Percentiles rank a stretch among this genome's conserved stretches.
These are phyloP conservation scores for Lactarius trivialis DNA, from an alignment of 768 basidiomycete species.

Conservation along the genomic window DNA sequence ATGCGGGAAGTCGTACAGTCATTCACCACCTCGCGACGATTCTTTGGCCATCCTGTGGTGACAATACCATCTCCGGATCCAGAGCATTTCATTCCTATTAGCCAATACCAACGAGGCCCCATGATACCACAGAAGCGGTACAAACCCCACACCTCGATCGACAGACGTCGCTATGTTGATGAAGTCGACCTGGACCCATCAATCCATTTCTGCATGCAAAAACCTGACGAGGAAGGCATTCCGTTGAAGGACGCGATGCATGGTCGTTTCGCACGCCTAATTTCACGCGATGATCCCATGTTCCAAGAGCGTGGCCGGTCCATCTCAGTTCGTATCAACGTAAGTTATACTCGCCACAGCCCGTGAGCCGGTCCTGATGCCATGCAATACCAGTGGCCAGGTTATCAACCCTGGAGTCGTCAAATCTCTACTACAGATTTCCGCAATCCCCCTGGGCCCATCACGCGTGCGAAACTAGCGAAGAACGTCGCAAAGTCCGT, in stretches of 20 bases:
- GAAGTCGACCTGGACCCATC: conserved; percentile 58
- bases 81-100: conserved; percentile 11
- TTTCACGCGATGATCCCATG: conserved; percentile 55
- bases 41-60: too few species aligned
- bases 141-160: conserved; percentile 70
- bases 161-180: conserved; percentile 69
- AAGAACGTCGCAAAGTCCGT: conserved; percentile 77
- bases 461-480: conserved; percentile 68
- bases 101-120: conserved; percentile 27
- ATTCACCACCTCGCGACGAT: too few species aligned
- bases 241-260: conserved; percentile 57
- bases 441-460: conserved; percentile 67
- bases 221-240: conserved; percentile 54
- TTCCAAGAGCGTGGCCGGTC: conserved; percentile 71
- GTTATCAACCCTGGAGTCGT: conserved; percentile 69
- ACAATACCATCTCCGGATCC: conserved; percentile 14
- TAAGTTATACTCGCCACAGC: conserved; percentile 28
- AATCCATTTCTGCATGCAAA: conserved; percentile 53
- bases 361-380: conserved; percentile 13
- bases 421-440: conserved; percentile 83
- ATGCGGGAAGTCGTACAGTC: too few species aligned
- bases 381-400: conserved; percentile 55
- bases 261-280: conserved; percentile 49
- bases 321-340: conserved; percentile 73
- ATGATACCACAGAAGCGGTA: conserved; percentile 67